Evolutionary conservation across 2,329 filamentous ascomycete genomes (phyloP).

Genomic region (Penicillium digitatum): DNA sequence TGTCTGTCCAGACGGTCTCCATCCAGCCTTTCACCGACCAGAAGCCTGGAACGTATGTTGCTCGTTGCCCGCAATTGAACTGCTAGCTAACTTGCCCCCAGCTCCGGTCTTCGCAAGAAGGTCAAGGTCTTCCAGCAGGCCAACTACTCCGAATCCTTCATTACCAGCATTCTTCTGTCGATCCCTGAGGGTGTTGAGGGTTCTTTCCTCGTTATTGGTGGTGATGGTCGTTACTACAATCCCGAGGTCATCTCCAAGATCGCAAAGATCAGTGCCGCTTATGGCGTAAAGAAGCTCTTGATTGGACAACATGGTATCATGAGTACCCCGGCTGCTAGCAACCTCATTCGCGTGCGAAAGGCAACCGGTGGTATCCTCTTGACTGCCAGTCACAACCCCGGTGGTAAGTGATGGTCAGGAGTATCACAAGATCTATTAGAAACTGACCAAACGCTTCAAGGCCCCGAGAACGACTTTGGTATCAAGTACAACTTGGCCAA

Average conservation of each 20-base stretch:
- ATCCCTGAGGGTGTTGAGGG: conserved; percentile 91
- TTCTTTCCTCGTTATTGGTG: conserved; percentile 90
- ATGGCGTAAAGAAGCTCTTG: conserved; percentile 97
- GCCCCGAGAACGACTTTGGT: conserved; percentile 90
- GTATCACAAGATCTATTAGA: not conserved
- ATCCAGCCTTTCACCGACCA: conserved; percentile 85
- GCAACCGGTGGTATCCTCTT: conserved; percentile 95
- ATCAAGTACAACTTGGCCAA: conserved; percentile 99
- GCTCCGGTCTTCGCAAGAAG: conserved; percentile 97
- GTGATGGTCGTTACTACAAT: conserved; percentile 96
- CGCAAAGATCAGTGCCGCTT: conserved; percentile 92
- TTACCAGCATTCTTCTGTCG: conserved; percentile 88
- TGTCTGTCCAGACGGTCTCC: conserved; percentile 55
- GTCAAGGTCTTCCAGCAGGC: conserved; percentile 94
- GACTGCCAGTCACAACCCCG: conserved; percentile 97
- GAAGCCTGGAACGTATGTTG: conserved; percentile 95
- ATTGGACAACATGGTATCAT: conserved; percentile 95
- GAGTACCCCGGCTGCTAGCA: conserved; percentile 91
- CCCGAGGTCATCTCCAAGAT: conserved; percentile 94
- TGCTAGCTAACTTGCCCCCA: conserved; percentile 40
- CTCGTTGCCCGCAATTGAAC: not conserved
- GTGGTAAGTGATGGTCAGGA: conserved; percentile 61
- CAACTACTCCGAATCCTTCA: conserved; percentile 94
- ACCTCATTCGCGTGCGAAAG: conserved; percentile 90
- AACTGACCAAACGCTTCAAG: conserved; percentile 43